phyloP scores from a whole-genome alignment of 2,329 filamentous ascomycete species.

The Paraphoma chrysanthemicola region DNA sequence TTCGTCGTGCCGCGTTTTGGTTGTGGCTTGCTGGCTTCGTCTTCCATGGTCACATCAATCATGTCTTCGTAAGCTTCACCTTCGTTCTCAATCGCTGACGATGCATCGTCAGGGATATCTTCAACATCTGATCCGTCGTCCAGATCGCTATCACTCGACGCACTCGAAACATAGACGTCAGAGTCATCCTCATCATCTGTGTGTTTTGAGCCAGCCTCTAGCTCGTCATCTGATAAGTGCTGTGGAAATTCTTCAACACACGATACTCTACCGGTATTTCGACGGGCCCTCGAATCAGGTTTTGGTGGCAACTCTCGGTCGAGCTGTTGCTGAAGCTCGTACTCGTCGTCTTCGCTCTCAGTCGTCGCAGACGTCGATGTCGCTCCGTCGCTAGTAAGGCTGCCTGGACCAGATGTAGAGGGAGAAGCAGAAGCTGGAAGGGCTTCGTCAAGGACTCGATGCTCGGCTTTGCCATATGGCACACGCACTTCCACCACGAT shows the following conservation, averaged over 20 bases:
- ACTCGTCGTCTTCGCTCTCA: background rate
- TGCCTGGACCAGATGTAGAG: no score
- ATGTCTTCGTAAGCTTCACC: constrained; percentile 8
- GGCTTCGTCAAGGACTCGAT: no score
- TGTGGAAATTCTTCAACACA: constrained; percentile 14
- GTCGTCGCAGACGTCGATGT: background rate
- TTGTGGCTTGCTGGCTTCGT: background rate
- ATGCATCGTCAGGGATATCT: background rate
- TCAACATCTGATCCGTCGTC: constrained; percentile 1
- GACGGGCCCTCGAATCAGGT: constrained; percentile 8
- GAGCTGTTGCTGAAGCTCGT: background rate
- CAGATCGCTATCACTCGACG: constrained; percentile 2
- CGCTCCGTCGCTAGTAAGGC: no score
- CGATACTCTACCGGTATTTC: constrained; percentile 13
- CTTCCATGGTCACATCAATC: background rate
- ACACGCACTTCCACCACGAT: background rate
- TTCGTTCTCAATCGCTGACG: background rate
- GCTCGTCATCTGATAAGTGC: constrained; percentile 7
- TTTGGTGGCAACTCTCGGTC: background rate
- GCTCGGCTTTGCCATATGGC: background rate
- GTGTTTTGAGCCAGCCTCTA: background rate
- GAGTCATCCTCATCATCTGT: constrained; percentile 9
- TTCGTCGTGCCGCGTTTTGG: background rate
- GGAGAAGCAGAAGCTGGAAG: no score
- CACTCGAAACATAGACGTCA: background rate